Evolutionary conservation across 2,329 filamentous ascomycete genomes (phyloP).

Genomic region (Aspergillus sp.): DNA sequence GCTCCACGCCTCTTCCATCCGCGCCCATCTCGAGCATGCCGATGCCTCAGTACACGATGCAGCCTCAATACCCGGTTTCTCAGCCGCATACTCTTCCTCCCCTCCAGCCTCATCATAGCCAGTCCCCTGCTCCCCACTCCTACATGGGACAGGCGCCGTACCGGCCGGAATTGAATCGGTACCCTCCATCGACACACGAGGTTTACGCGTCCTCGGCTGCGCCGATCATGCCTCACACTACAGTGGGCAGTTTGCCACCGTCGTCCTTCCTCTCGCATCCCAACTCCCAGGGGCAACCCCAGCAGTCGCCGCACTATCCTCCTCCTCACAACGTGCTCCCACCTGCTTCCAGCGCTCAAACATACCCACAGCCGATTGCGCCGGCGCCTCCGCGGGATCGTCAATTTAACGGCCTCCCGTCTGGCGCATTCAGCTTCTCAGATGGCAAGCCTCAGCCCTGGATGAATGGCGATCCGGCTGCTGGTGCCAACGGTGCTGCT

Average conservation of each 20-base stretch:
- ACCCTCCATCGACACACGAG: constrained; percentile 48
- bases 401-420: constrained; percentile 71
- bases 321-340: constrained; percentile 62
- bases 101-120: constrained; percentile 51
- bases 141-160: constrained; percentile 49
- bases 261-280: constrained; percentile 49
- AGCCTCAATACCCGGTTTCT: constrained; percentile 49
- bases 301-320: constrained; percentile 45
- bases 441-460: constrained; percentile 60
- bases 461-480: constrained; percentile 44
- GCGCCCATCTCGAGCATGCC: constrained; percentile 51
- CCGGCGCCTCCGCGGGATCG: constrained; percentile 65
- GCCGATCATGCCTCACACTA: constrained; percentile 48
- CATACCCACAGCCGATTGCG: constrained; percentile 76
- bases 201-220: constrained; percentile 48
- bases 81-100: constrained; percentile 52
- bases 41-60: constrained; percentile 53
- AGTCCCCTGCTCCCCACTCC: constrained; percentile 47
- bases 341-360: constrained; percentile 67
- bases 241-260: constrained; percentile 48
- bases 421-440: constrained; percentile 66
- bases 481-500: constrained; percentile 43
- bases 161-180: constrained; percentile 49
- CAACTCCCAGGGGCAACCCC: constrained; percentile 43
- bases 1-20: constrained; percentile 49